phyloP scores from a whole-genome alignment of 495 filamentous ascomycete species.

The Neohortaea acidophila region DNA sequence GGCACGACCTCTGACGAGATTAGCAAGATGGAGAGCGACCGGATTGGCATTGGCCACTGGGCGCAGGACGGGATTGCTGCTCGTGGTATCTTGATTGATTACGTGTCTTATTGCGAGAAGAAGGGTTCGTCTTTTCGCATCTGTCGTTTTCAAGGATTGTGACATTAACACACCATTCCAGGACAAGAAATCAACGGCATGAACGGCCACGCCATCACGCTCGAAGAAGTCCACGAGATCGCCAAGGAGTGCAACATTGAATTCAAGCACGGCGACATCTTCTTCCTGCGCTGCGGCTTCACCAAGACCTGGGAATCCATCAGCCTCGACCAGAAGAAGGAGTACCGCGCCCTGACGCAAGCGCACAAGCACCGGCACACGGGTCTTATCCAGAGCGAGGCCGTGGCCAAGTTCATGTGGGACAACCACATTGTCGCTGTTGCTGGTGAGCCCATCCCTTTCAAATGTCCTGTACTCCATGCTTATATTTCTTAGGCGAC shows the following conservation, averaged over 20 bases:
- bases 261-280: constrained; percentile 48
- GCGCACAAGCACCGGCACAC: constrained; percentile 17
- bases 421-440: constrained; percentile 52
- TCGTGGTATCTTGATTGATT: constrained; percentile 46
- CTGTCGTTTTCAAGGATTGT: too few species aligned
- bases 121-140: too few species aligned
- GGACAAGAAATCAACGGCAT: constrained; percentile 40
- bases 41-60: constrained; percentile 38
- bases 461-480: too few species aligned
- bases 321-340: constrained; percentile 5
- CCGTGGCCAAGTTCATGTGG: constrained; percentile 29
- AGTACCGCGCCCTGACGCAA: neutral
- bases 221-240: constrained; percentile 41
- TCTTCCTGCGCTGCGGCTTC: constrained; percentile 53
- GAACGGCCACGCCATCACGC: constrained; percentile 44
- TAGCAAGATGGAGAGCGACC: constrained; percentile 33
- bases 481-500: too few species aligned
- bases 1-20: constrained; percentile 38
- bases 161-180: too few species aligned
- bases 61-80: constrained; percentile 39
- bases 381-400: constrained; percentile 42
- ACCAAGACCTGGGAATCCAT: constrained; percentile 37
- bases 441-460: constrained; percentile 43
- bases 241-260: constrained; percentile 42
- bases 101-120: constrained; percentile 32